Conservation (phyloP, 352 stramenopile genomes). For the Phytophthora capsici region DNA sequence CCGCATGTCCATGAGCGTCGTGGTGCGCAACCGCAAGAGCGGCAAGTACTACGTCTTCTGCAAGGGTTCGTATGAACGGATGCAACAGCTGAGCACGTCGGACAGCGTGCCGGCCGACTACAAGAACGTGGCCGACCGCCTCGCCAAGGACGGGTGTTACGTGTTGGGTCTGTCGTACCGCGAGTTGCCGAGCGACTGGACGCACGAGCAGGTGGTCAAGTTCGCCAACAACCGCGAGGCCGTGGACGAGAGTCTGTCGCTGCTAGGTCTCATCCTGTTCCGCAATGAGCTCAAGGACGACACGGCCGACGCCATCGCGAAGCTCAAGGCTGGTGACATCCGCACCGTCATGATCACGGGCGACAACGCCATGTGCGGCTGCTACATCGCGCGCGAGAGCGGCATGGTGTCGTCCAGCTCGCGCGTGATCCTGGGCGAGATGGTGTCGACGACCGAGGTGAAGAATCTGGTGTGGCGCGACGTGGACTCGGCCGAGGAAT, state of each 20-base stretch:
- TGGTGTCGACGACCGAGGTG: conserved; percentile 31
- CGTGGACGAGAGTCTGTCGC: conserved; percentile 71
- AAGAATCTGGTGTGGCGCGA: conserved; percentile 55
- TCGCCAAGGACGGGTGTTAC: background rate
- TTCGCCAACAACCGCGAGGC: conserved; percentile 54
- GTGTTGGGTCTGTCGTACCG: background rate
- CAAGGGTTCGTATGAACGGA: no score
- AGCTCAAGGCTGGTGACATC: conserved; percentile 71
- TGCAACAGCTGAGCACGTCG: background rate
- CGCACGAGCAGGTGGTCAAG: conserved; percentile 18
- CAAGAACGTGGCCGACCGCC: background rate
- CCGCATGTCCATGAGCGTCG: no score
- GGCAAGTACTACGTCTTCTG: no score
- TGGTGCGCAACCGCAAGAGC: no score
- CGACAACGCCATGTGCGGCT: conserved; percentile 65
- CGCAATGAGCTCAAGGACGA: conserved; percentile 84
- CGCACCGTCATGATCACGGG: conserved; percentile 85
- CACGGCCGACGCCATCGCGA: conserved; percentile 58
- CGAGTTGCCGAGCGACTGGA: background rate
- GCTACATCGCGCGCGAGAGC: conserved; percentile 53
- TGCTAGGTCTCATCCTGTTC: conserved; percentile 84
- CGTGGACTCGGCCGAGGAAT: conserved; percentile 47
- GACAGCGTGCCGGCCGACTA: background rate
- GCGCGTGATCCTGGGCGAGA: conserved; percentile 50
- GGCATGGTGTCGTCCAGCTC: conserved; percentile 10